Percentiles rank a stretch among this genome's conserved stretches.
Conservation (phyloP, 169 alveolate species). For the Eimeria praecox region DNA sequence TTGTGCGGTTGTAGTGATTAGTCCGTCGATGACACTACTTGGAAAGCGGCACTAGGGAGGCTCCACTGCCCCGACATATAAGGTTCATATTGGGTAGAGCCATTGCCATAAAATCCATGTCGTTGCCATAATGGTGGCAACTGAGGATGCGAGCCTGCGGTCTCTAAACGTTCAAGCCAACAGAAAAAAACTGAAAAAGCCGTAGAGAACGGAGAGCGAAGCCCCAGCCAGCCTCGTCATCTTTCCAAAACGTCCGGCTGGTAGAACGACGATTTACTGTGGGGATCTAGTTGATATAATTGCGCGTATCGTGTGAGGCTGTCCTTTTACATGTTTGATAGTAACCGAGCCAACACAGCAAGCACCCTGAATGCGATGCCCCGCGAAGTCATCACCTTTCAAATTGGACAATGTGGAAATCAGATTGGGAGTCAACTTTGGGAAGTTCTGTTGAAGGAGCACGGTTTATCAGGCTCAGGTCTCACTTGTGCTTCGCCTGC, state of each 20-base stretch:
- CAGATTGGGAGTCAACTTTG: slow-evolving; percentile 99
- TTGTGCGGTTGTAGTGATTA: neutral
- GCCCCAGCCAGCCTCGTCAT: neutral
- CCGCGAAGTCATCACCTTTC: slow-evolving; percentile 99
- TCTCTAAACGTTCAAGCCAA: neutral
- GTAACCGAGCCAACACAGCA: neutral
- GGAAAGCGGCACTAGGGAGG: neutral
- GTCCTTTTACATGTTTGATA: neutral
- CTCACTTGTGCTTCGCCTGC: neutral
- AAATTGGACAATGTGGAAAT: slow-evolving; percentile 99
- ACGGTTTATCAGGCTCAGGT: slow-evolving; percentile 90
- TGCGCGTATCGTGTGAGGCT: neutral
- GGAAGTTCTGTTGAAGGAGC: slow-evolving; percentile 98
- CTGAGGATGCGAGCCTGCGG: neutral
- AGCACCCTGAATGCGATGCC: slow-evolving; percentile 94
- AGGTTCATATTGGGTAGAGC: neutral
- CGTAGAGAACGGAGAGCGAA: neutral
- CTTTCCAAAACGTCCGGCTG: neutral
- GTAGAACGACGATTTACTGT: neutral
- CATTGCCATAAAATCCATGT: neutral
- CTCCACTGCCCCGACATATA: neutral
- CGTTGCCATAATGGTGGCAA: neutral
- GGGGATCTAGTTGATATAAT: neutral
- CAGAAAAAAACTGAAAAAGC: neutral
- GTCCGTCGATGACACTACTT: neutral